phyloP scores from a whole-genome alignment of 2,329 filamentous ascomycete species.

The Penicillium hordei region DNA sequence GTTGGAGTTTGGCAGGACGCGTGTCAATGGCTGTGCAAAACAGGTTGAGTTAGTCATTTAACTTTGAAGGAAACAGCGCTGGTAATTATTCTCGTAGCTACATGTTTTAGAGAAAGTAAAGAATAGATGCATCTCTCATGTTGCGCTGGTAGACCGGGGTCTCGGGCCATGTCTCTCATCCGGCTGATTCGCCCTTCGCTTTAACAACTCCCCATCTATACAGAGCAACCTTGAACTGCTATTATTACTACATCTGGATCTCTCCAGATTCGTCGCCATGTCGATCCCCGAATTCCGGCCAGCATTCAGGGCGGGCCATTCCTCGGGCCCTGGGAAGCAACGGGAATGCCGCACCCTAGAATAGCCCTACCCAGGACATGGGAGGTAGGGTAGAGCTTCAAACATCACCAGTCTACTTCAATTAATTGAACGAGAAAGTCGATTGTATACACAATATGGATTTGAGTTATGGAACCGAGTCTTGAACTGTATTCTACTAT shows the following conservation, averaged over 20 bases:
- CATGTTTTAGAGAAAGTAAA: too few relatives aligned
- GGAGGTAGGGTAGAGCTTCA: not conserved
- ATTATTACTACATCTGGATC: not conserved
- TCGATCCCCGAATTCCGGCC: slow-evolving; percentile 19
- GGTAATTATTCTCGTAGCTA: not conserved
- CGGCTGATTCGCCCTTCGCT: not conserved
- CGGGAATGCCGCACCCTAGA: slow-evolving; percentile 21
- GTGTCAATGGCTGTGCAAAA: slow-evolving; percentile 23
- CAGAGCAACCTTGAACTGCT: not conserved
- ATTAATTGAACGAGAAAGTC: not conserved
- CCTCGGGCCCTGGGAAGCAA: slow-evolving; percentile 19
- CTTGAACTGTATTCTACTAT: not conserved
- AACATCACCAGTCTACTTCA: not conserved
- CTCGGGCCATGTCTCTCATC: not conserved
- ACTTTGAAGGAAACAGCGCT: not conserved
- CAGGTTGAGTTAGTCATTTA: not conserved
- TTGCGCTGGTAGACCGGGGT: not conserved
- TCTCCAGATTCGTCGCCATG: slow-evolving; percentile 1
- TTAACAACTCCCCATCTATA: not conserved
- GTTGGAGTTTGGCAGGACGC: slow-evolving; percentile 17
- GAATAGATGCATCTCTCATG: not conserved
- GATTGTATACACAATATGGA: not conserved
- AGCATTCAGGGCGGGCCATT: slow-evolving; percentile 27
- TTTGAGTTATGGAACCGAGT: not conserved
- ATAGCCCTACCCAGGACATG: slow-evolving; percentile 5